Conservation (phyloP, 805 yeast species). For the Tetrapisispora phaffii region DNA sequence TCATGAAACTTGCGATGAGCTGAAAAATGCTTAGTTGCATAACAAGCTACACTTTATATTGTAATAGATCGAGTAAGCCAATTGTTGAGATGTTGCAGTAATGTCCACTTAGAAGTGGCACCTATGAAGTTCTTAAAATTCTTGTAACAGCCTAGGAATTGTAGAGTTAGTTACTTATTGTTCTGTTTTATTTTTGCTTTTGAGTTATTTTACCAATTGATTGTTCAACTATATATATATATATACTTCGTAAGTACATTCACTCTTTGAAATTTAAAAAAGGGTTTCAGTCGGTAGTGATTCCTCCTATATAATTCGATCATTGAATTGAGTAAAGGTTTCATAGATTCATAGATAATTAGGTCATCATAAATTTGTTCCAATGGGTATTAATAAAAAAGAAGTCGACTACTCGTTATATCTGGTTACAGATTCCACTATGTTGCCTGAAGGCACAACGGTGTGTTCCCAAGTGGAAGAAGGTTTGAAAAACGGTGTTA, state of each 20-base stretch:
- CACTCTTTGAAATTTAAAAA: neutral
- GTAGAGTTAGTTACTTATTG: neutral
- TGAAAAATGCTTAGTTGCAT: neutral
- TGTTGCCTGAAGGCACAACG: slow-evolving; percentile 52
- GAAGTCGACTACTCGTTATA: slow-evolving; percentile 45
- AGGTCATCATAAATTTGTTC: too few relatives aligned
- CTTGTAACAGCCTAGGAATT: neutral
- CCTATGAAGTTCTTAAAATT: too few relatives aligned
- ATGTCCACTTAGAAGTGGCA: too few relatives aligned
- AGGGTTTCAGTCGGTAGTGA: neutral
- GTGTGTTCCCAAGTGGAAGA: slow-evolving; percentile 52
- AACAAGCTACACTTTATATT: neutral
- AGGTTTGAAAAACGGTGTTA: slow-evolving; percentile 63
- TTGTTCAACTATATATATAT: too few relatives aligned
- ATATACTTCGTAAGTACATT: too few relatives aligned
- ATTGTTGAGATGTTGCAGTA: too few relatives aligned
- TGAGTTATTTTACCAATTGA: too few relatives aligned
- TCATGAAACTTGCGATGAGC: slow-evolving; percentile 2
- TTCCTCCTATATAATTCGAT: too few relatives aligned
- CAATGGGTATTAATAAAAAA: slow-evolving; percentile 16
- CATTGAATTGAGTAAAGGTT: too few relatives aligned
- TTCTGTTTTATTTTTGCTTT: neutral
- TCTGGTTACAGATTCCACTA: slow-evolving; percentile 68
- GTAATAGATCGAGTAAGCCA: too few relatives aligned
- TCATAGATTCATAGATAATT: too few relatives aligned